These are phyloP conservation scores for Rhodamnia rubescens DNA, from an alignment of 345 rosid genomes.

Conservation along the genomic window DNA sequence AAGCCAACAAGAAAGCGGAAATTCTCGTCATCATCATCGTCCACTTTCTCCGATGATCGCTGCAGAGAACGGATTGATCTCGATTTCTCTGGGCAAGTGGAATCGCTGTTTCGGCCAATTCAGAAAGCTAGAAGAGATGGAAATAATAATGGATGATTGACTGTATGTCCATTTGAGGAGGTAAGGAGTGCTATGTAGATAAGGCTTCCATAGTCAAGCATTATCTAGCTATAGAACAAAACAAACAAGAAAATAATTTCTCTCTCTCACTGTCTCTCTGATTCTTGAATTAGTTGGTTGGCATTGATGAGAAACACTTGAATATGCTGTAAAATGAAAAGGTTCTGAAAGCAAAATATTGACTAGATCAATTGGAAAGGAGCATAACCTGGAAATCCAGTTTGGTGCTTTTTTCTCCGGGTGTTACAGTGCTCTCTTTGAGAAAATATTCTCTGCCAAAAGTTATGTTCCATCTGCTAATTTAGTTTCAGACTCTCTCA, in stretches of 20 bases:
- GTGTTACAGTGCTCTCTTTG: neutral
- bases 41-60: slow-evolving; percentile 6
- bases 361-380: neutral
- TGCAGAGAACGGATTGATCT: neutral
- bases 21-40: slow-evolving; percentile 8
- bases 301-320: neutral
- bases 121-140: slow-evolving; percentile 42
- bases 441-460: neutral
- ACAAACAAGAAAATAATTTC: neutral
- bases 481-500: neutral
- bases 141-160: neutral
- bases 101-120: slow-evolving; percentile 22
- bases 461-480: neutral
- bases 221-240: neutral
- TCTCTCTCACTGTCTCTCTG: neutral
- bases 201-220: neutral
- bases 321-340: neutral
- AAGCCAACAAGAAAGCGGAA: slow-evolving; percentile 14
- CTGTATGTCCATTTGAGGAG: neutral
- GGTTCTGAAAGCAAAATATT: neutral
- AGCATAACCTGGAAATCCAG: neutral
- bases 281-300: neutral
- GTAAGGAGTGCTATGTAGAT: neutral
- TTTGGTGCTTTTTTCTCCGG: neutral
- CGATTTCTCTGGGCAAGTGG: slow-evolving; percentile 35